phyloP scores from a whole-genome alignment of 768 basidiomycete species.

The Boletus rex-veris region DNA sequence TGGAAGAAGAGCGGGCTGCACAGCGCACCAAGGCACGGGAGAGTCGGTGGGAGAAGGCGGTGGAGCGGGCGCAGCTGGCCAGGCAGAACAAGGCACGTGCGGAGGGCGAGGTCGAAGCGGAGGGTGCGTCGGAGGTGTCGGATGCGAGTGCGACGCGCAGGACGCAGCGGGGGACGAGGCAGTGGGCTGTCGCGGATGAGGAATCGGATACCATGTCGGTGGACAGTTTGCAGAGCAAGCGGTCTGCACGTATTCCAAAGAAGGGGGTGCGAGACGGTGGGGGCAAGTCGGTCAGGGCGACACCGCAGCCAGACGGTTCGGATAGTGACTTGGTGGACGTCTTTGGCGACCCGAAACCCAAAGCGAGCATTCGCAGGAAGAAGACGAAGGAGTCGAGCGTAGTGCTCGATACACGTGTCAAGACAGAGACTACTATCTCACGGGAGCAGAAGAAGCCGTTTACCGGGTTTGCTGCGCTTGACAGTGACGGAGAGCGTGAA shows the following conservation, averaged over 20 bases:
- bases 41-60: slow-evolving; percentile 19
- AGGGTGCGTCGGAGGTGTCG: slow-evolving; percentile 1
- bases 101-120: neutral
- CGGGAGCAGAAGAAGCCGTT: slow-evolving; percentile 1
- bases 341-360: neutral
- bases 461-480: neutral
- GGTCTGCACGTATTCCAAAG: slow-evolving; percentile 5
- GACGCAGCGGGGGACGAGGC: slow-evolving; percentile 1
- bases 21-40: slow-evolving; percentile 19
- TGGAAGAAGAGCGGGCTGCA: slow-evolving; percentile 22
- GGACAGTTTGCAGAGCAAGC: slow-evolving; percentile 16
- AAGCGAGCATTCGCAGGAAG: neutral
- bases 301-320: neutral
- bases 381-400: neutral
- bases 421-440: neutral
- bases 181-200: slow-evolving; percentile 1
- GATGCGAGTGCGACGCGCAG: slow-evolving; percentile 3
- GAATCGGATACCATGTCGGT: slow-evolving; percentile 32
- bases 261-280: neutral
- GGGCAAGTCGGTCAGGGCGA: neutral
- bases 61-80: slow-evolving; percentile 18
- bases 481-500: slow-evolving; percentile 12
- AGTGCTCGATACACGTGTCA: neutral
- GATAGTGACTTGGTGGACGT: slow-evolving; percentile 6
- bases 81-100: slow-evolving; percentile 2